Percentiles rank a stretch among this genome's conserved stretches.
phyloP scores from a whole-genome alignment of 2,329 filamentous ascomycete genomes.

The Penicillium sclerotiorum region DNA sequence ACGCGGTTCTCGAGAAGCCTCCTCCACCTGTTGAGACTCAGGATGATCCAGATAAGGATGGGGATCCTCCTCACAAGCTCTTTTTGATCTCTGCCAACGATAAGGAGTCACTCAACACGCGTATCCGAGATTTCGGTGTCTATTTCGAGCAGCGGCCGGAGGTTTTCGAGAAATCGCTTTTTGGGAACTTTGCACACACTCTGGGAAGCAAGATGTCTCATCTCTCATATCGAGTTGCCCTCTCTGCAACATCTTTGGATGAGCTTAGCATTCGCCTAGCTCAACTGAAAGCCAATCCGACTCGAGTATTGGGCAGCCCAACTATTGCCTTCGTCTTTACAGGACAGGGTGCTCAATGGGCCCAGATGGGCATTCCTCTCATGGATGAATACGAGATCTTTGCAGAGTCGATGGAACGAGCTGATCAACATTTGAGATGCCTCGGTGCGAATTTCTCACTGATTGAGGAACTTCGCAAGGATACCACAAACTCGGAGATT shows the following conservation, averaged over 20 bases:
- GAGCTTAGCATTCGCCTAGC: slow-evolving; percentile 26
- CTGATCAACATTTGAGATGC: slow-evolving; percentile 16
- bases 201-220: slow-evolving; percentile 29
- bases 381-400: slow-evolving; percentile 28
- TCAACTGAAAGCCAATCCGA: slow-evolving; percentile 25
- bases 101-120: slow-evolving; percentile 26
- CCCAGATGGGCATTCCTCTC: slow-evolving; percentile 26
- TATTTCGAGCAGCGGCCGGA: slow-evolving; percentile 29
- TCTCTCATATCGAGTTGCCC: slow-evolving; percentile 28
- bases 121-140: slow-evolving; percentile 28
- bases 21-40: slow-evolving; percentile 8
- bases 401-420: slow-evolving; percentile 16
- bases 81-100: slow-evolving; percentile 31
- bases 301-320: slow-evolving; percentile 20
- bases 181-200: slow-evolving; percentile 30
- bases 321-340: slow-evolving; percentile 24
- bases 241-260: slow-evolving; percentile 23
- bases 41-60: slow-evolving; percentile 13
- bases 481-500: slow-evolving; percentile 14
- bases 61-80: slow-evolving; percentile 23
- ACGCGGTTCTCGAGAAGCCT: slow-evolving; percentile 27
- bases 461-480: slow-evolving; percentile 17
- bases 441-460: slow-evolving; percentile 25
- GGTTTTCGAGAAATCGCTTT: slow-evolving; percentile 25
- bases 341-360: slow-evolving; percentile 28